Evolutionary conservation across 2,329 filamentous ascomycete species (phyloP), one percentile per base, ranked within the genome.

Genomic region (Botrytis deweyae): DNA sequence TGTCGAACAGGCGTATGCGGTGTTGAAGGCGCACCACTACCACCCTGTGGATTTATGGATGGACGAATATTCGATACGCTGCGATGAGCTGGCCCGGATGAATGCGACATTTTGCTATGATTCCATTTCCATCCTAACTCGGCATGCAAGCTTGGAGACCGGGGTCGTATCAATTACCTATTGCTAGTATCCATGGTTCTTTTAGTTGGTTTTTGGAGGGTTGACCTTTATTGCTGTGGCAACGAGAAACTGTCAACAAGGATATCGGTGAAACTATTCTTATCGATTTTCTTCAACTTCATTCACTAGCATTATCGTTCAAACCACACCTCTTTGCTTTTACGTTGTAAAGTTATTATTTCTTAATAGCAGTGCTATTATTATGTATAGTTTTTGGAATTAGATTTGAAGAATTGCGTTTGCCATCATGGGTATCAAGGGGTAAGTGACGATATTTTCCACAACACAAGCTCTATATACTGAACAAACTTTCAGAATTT

Each of bases 391-490:
- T 10, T 49, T 68, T 69, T 49, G 29, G 40, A 38, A 63, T n/a
- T 73, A 70, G 42, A 36, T 36, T 33, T 58, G 40, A 64, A 44
- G 20, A 49, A 29, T 40, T 55, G 36, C 36, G 29, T 52, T 64
- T 62, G 66, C 36, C 55, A 78, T 77, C 59, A 91, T 91, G 89
- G 89, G 89, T n/a, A 91, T 91, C 81, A 90, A 89, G 84, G 89
- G 89, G 88, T 90, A 40, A 72, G 70, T 61, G 40, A 38, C 5
- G 38, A 29, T 9, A 40, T 55, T 46, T 44, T 33, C 46, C 36
- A 20, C 38, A 49, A 12, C 42, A 22, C 6, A 62, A 73, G 36
- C 46, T 65, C 61, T 9, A 55, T 29, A 22, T 36, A 59, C 62
- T 72, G 42, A 72, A 29, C 3, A 59, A 69, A 20, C n/a, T 49